Percentiles rank a stretch among this genome's conserved stretches.
Conservation (phyloP, 2,329 filamentous ascomycete genomes). For the Berkeleyomyces rouxiae region DNA sequence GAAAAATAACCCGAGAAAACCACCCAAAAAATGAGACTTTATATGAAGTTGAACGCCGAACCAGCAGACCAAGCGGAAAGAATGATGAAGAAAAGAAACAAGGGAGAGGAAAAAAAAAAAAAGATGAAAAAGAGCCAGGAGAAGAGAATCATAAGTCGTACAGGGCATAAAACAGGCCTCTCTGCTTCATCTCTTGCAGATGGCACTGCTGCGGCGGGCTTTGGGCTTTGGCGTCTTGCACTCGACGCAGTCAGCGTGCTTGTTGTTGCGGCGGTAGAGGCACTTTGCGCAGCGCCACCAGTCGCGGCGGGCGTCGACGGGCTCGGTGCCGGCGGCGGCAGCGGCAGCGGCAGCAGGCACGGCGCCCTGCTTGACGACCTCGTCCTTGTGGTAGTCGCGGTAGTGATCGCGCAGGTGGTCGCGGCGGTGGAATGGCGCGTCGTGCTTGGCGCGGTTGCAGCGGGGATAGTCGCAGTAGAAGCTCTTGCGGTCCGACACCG, state of each 20-base stretch:
- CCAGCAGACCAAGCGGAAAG: background rate
- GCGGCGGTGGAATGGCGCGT: conserved; percentile 32
- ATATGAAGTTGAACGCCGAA: background rate
- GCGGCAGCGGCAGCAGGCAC: conserved; percentile 13
- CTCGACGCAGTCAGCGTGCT: conserved; percentile 29
- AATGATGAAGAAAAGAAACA: conserved; percentile 3
- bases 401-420: conserved; percentile 43
- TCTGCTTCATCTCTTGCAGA: conserved; percentile 2
- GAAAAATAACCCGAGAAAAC: background rate
- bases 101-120: background rate
- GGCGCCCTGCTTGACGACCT: conserved; percentile 31
- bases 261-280: conserved; percentile 27
- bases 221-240: conserved; percentile 25
- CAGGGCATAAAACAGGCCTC: background rate
- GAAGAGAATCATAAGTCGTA: background rate
- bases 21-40: background rate
- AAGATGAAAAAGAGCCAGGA: background rate
- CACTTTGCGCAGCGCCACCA: conserved; percentile 42
- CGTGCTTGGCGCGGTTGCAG: conserved; percentile 27
- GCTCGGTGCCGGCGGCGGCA: conserved; percentile 23
- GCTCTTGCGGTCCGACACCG: conserved; percentile 25
- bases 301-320: conserved; percentile 24
- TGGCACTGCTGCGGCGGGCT: conserved; percentile 32
- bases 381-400: conserved; percentile 38
- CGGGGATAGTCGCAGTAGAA: conserved; percentile 36